Percentiles rank a stretch among this genome's conserved stretches.
Conservation (phyloP, 2,329 filamentous ascomycete species). For the Neophaeococcomyces mojaviensis region DNA sequence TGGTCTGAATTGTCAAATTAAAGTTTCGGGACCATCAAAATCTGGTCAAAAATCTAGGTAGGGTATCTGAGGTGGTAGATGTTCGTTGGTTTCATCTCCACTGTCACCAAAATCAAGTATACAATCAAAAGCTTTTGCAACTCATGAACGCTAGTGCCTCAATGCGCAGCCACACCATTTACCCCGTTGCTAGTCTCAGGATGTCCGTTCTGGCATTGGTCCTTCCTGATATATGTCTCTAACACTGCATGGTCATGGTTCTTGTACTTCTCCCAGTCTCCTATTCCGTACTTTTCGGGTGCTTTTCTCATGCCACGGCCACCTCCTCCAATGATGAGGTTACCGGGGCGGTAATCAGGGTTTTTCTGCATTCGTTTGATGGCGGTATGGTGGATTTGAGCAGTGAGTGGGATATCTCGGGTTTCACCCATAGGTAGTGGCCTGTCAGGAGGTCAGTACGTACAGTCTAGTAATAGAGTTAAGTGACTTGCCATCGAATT, state of each 20-base stretch:
- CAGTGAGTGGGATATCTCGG: constrained; percentile 64
- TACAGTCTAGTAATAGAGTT: background rate
- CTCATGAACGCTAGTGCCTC: too few species aligned
- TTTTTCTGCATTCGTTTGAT: constrained; percentile 63
- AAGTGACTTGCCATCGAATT: constrained; percentile 55
- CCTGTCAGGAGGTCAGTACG: constrained; percentile 8
- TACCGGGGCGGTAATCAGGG: constrained; percentile 63
- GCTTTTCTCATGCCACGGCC: constrained; percentile 61
- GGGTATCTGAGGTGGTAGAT: too few species aligned
- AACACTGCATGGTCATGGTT: constrained; percentile 61
- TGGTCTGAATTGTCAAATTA: background rate
- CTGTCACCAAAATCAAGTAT: background rate
- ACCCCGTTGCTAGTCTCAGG: background rate
- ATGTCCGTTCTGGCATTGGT: background rate
- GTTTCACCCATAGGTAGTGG: constrained; percentile 70
- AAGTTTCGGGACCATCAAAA: background rate
- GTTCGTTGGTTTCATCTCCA: too few species aligned
- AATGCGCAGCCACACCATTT: too few species aligned
- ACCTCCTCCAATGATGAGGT: constrained; percentile 71
- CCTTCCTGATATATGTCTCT: constrained; percentile 35
- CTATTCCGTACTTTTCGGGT: constrained; percentile 56
- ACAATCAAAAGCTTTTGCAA: too few species aligned
- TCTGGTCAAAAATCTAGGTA: too few species aligned
- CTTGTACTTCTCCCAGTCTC: constrained; percentile 62
- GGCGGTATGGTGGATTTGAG: constrained; percentile 65